Conservation (phyloP, 306 rosid genomes). For the Styphnolobium japonicum region DNA sequence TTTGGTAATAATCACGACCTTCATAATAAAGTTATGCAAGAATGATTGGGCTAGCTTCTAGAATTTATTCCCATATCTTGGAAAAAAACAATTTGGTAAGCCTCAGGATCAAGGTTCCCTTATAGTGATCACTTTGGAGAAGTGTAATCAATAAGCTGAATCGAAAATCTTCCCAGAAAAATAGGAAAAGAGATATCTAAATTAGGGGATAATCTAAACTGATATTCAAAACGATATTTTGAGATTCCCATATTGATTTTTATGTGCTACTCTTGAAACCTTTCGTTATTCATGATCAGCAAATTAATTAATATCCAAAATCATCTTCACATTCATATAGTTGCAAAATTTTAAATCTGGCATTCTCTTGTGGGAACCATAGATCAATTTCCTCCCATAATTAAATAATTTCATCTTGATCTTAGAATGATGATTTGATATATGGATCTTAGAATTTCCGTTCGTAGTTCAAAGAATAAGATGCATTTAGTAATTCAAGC, state of each 20-base stretch:
- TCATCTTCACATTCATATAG: background rate
- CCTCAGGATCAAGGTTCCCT: background rate
- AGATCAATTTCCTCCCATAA: background rate
- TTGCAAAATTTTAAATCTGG: background rate
- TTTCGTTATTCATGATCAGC: background rate
- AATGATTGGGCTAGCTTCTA: background rate
- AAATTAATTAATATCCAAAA: background rate
- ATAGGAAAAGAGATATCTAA: background rate
- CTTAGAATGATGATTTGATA: background rate
- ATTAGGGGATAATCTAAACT: background rate
- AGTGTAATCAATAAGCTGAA: background rate
- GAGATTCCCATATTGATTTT: background rate
- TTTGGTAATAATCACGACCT: background rate
- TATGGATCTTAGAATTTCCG: background rate
- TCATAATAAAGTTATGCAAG: background rate
- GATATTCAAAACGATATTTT: background rate
- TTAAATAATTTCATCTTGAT: background rate
- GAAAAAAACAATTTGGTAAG: background rate
- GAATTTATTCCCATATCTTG: slow-evolving; percentile 35
- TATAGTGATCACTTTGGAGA: background rate
- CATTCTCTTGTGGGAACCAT: background rate
- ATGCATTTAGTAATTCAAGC: background rate
- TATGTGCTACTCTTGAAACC: background rate
- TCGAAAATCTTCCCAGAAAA: background rate
- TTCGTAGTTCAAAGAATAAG: background rate